Conservation (phyloP, 2,329 filamentous ascomycete species). For the Thielaviopsis populi region DNA sequence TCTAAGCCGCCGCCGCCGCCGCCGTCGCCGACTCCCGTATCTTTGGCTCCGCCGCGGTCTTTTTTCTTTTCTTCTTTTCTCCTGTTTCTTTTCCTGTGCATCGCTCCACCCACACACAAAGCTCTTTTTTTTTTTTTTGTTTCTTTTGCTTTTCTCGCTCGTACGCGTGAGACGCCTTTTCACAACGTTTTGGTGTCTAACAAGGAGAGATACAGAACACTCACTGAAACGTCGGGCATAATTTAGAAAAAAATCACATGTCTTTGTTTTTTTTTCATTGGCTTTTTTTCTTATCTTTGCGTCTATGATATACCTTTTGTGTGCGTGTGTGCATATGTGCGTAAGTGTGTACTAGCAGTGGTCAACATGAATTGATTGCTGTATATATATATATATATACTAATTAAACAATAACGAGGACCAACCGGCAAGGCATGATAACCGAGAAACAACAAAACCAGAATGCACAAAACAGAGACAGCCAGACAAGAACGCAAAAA, state of each 20-base stretch:
- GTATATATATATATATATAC: neutral
- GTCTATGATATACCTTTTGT: too few relatives aligned
- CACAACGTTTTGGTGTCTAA: constrained; percentile 15
- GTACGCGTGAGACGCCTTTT: constrained; percentile 12
- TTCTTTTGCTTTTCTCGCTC: constrained; percentile 9
- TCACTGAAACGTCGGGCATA: constrained; percentile 14
- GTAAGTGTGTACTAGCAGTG: neutral
- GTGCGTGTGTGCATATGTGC: neutral
- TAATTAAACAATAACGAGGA: neutral
- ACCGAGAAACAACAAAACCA: neutral
- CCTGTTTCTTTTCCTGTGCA: constrained; percentile 6
- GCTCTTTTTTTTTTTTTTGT: constrained; percentile 7
- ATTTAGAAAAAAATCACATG: neutral
- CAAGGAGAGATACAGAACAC: constrained; percentile 18
- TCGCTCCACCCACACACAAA: neutral
- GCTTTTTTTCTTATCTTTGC: neutral
- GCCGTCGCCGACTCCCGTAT: too few relatives aligned
- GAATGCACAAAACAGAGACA: neutral
- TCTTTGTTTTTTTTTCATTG: neutral
- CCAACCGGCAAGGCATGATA: neutral
- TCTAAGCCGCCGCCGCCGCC: neutral
- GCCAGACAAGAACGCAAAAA: neutral
- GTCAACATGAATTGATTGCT: neutral
- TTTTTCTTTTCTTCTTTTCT: neutral
- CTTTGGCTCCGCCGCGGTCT: neutral